Percentiles rank a stretch among this genome's conserved stretches.
These are phyloP conservation scores for Pseudocercospora crystallina DNA, from an alignment of 2,329 filamentous ascomycete genomes.

Conservation along the genomic window DNA sequence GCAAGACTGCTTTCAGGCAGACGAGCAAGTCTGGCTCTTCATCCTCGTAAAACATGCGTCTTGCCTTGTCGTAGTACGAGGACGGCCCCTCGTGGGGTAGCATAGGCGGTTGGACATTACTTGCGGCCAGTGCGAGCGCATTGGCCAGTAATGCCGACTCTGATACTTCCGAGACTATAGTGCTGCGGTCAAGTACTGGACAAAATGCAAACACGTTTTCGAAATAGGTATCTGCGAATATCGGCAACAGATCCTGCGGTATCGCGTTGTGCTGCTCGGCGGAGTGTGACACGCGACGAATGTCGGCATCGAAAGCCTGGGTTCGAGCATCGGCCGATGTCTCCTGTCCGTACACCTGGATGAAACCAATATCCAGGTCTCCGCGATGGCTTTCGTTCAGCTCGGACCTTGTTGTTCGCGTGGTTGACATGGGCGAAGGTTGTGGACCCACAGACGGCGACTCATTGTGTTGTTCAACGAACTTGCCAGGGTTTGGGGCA, in stretches of 20 bases:
- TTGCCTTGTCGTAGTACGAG: constrained; percentile 6
- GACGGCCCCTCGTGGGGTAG: constrained; percentile 9
- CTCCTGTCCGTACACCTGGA: constrained; percentile 4
- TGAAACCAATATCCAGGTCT: constrained; percentile 1
- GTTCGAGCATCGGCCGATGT: background rate
- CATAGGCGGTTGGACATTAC: constrained; percentile 10
- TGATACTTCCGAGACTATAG: background rate
- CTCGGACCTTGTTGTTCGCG: background rate
- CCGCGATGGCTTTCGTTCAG: background rate
- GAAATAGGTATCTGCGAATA: constrained; percentile 7
- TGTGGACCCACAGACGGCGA: background rate
- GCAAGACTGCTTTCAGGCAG: constrained; percentile 4
- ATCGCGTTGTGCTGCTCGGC: no score
- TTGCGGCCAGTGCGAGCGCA: constrained; percentile 6
- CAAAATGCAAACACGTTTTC: constrained; percentile 7
- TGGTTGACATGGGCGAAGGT: background rate
- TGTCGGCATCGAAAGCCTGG: constrained; percentile 2
- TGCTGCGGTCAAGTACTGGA: constrained; percentile 4
- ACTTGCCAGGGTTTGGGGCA: background rate
- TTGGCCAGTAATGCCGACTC: constrained; percentile 7
- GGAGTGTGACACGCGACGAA: background rate
- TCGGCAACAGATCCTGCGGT: constrained; percentile 1
- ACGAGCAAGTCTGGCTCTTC: constrained; percentile 8
- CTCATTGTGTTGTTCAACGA: background rate
- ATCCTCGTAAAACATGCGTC: constrained; percentile 13